Evolutionary conservation across 1,284 basidiomycete species (phyloP).

Genomic region (Chalciporus sp.): DNA sequence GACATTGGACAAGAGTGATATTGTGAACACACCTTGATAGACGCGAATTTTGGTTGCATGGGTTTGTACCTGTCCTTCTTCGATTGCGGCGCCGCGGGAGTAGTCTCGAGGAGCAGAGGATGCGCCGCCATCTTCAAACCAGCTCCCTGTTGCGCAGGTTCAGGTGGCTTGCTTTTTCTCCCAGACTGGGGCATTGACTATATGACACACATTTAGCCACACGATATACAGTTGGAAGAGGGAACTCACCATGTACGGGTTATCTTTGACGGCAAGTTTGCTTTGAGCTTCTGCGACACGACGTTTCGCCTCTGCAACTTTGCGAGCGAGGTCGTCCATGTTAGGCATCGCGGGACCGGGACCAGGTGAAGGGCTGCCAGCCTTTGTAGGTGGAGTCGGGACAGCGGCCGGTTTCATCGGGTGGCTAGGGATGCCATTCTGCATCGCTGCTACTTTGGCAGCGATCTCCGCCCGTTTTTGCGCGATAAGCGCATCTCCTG

Average conservation of each 20-base stretch:
- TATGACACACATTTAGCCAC: conserved; percentile 8
- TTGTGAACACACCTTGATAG: conserved; percentile 66
- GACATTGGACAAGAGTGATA: neutral
- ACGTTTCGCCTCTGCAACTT: conserved; percentile 78
- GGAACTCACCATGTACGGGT: conserved; percentile 78
- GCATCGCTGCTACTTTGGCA: conserved; percentile 82
- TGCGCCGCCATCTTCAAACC: conserved; percentile 91
- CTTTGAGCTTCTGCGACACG: conserved; percentile 79
- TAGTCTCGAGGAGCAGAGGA: conserved; percentile 77
- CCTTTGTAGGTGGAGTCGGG: conserved; percentile 34
- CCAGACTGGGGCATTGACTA: conserved; percentile 54
- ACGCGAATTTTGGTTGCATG: conserved; percentile 96
- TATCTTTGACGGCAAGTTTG: conserved; percentile 71
- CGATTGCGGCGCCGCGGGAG: conserved; percentile 60
- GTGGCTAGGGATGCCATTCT: conserved; percentile 44
- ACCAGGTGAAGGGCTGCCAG: conserved; percentile 39
- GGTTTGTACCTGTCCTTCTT: conserved; percentile 93
- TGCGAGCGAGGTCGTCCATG: conserved; percentile 65
- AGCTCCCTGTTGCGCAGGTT: conserved; percentile 72
- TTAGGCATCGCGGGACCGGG: conserved; percentile 43
- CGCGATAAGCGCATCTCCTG: conserved; percentile 65
- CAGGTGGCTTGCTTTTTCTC: conserved; percentile 57
- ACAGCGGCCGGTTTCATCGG: conserved; percentile 23
- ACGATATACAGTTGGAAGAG: neutral
- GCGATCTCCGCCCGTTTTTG: conserved; percentile 84